phyloP scores from a whole-genome alignment of 2,329 filamentous ascomycete species.

The Botrytis porri region DNA sequence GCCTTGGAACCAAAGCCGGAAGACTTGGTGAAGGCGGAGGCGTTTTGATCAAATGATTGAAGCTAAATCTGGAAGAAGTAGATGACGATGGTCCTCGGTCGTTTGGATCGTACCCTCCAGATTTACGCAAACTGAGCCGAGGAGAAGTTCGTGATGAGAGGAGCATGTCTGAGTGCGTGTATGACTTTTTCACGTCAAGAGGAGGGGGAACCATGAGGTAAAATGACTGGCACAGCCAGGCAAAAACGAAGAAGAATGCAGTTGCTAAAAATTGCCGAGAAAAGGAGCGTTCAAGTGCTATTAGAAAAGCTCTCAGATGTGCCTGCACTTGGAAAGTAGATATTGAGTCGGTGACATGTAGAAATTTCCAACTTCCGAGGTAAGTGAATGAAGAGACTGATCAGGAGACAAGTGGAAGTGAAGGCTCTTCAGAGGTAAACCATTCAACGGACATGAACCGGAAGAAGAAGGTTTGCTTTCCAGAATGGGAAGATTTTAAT shows the following conservation, averaged over 20 bases:
- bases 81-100: constrained; percentile 56
- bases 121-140: constrained; percentile 56
- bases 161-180: constrained; percentile 40
- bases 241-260: constrained; percentile 21
- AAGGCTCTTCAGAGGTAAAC: not conserved
- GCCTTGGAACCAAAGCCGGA: constrained; percentile 63
- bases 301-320: constrained; percentile 23
- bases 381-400: constrained; percentile 1
- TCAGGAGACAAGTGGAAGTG: not conserved
- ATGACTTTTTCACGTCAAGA: constrained; percentile 39
- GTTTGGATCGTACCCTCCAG: constrained; percentile 49
- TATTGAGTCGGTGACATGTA: constrained; percentile 15
- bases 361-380: constrained; percentile 1
- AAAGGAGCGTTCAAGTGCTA: constrained; percentile 20
- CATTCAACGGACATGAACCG: constrained; percentile 11
- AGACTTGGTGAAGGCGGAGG: constrained; percentile 70
- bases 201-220: constrained; percentile 31
- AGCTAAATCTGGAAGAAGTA: constrained; percentile 61
- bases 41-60: constrained; percentile 65
- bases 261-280: constrained; percentile 30
- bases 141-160: constrained; percentile 42
- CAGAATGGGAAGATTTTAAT: constrained; percentile 4
- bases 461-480: constrained; percentile 1
- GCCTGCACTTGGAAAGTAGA: constrained; percentile 29
- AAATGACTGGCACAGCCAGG: constrained; percentile 36